A percentile compares a stretch with the other conserved stretches of the same genome.
phyloP scores from a whole-genome alignment of 345 rosid genomes.

The Acer yangbiense region DNA sequence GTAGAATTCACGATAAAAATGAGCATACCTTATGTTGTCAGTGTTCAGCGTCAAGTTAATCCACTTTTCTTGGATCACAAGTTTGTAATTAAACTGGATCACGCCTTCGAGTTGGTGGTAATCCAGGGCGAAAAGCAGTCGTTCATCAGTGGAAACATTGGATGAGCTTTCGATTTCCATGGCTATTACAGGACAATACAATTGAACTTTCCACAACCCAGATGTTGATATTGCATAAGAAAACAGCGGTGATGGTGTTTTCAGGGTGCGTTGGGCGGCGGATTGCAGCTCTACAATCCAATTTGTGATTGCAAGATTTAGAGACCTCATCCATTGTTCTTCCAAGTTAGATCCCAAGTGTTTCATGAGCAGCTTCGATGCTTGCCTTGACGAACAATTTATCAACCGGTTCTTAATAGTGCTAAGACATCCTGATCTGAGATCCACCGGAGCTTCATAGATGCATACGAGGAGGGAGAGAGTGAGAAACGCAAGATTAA shows the following conservation, averaged over 20 bases:
- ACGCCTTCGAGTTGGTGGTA: slow-evolving; percentile 92
- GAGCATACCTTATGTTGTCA: slow-evolving; percentile 73
- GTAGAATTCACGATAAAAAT: background rate
- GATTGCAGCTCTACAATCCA: slow-evolving; percentile 67
- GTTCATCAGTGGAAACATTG: slow-evolving; percentile 53
- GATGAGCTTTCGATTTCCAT: slow-evolving; percentile 63
- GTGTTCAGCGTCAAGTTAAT: slow-evolving; percentile 58
- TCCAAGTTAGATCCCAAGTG: slow-evolving; percentile 75
- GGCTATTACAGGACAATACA: slow-evolving; percentile 82
- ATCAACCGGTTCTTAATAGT: slow-evolving; percentile 56
- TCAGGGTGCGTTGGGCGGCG: slow-evolving; percentile 30
- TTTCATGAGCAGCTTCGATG: slow-evolving; percentile 65
- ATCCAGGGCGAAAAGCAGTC: slow-evolving; percentile 68
- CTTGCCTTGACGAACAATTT: slow-evolving; percentile 42
- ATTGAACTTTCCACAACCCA: slow-evolving; percentile 83
- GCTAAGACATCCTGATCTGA: slow-evolving; percentile 55
- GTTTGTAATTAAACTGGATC: slow-evolving; percentile 67
- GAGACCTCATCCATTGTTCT: slow-evolving; percentile 85
- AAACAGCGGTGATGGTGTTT: slow-evolving; percentile 73
- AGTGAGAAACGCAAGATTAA: slow-evolving; percentile 68
- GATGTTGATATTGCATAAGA: slow-evolving; percentile 63
- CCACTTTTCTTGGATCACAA: slow-evolving; percentile 59
- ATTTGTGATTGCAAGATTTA: slow-evolving; percentile 81
- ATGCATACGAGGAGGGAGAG: slow-evolving; percentile 63
- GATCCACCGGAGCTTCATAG: slow-evolving; percentile 75